Conservation (phyloP, 2,329 filamentous ascomycete genomes). For the Pseudocercospora cruenta region DNA sequence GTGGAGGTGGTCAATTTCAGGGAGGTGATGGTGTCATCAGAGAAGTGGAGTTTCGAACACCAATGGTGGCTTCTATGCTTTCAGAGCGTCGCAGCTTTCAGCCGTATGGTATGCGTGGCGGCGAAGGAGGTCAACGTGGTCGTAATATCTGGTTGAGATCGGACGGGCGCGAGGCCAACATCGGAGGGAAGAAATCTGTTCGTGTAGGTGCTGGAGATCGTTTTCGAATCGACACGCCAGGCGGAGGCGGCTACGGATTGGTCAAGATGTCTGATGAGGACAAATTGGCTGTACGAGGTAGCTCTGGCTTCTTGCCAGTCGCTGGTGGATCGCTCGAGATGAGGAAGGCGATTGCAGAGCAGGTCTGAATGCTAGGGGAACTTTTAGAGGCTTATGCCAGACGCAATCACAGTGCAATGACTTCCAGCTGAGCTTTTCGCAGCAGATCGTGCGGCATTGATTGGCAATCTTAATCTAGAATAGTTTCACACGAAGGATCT, state of each 20-base stretch:
- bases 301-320: too few relatives aligned
- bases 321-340: too few relatives aligned
- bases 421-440: too few relatives aligned
- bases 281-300: too few relatives aligned
- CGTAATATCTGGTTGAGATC: constrained; percentile 36
- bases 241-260: constrained; percentile 66
- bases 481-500: too few relatives aligned
- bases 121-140: constrained; percentile 37
- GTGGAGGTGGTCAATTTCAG: constrained; percentile 35
- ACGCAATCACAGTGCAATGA: too few relatives aligned
- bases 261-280: too few relatives aligned
- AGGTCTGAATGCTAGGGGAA: too few relatives aligned
- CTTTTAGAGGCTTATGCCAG: too few relatives aligned
- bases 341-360: too few relatives aligned
- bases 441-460: too few relatives aligned
- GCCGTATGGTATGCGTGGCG: constrained; percentile 41
- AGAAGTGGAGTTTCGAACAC: constrained; percentile 37
- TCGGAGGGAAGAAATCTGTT: constrained; percentile 58
- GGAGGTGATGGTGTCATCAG: constrained; percentile 40
- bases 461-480: too few relatives aligned
- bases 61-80: constrained; percentile 36
- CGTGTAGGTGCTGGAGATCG: constrained; percentile 74
- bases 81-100: constrained; percentile 38
- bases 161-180: constrained; percentile 27
- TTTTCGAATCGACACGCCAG: constrained; percentile 75